Evolutionary conservation across 2,329 filamentous ascomycete genomes (phyloP), one percentile per base, ranked within the genome.

Genomic region (Ophiocordyceps robertsii): DNA sequence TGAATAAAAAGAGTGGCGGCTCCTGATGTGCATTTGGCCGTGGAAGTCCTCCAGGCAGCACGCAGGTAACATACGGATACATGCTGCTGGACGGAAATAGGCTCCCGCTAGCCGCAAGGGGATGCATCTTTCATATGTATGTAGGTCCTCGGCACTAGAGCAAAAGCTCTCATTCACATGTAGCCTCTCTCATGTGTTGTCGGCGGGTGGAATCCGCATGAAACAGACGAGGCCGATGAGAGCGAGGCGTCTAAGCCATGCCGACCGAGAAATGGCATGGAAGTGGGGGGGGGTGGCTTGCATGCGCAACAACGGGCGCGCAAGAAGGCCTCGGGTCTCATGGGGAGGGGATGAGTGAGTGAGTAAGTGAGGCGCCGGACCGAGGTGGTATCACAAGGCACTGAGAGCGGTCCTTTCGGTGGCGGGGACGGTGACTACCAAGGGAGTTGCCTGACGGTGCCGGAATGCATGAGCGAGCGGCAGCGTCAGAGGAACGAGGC

Each of bases 351-450:
- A 27, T 6, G 24, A 27, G 24, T 27, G 24, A 27, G 24, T 27
- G 24, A 27, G 24, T 27, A 6, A 27, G 24, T 27, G 24, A 27
- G 16, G 6, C 3, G 33, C 24, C 24, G 9, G 9, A 27, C 24
- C 24, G 33, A 36, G n/a, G 14, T 16, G 33, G n/a, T 16, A 36
- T 9, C 8, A 36, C n/a, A 8, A 16, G 10, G 14, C 14, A 14
- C 33, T 36, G 16, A n/a, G 3, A 10, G 14, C 32, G 32, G 33
- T 16, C 33, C 33, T 46, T 52, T 48, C 51, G 47, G 51, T 53
- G 53, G 53, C 51, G 48, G 33, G 33, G 33, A 35, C 9, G n/a
- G 9, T 14, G 9, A 10, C 33, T 36, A 14, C 12, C 33, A 19
- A n/a, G 12, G 12, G n/a, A 19, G 19, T 19, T 19, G 19, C 19